Evolutionary conservation across 768 basidiomycete species (phyloP).

Genomic region (Mycena vitilis): DNA sequence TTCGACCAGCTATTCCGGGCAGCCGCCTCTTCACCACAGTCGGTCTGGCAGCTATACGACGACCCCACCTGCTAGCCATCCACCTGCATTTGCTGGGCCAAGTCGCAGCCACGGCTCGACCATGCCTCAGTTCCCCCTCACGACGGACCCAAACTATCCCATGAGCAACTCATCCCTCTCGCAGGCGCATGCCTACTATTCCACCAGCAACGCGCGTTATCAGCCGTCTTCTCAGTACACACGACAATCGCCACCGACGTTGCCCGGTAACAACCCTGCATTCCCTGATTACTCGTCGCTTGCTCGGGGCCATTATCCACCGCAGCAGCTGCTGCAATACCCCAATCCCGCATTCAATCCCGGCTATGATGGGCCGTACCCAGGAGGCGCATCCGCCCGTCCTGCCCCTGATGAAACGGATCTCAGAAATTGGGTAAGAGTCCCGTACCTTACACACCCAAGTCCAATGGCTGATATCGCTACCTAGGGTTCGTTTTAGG

Average conservation of each 20-base stretch:
- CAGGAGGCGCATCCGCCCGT: slow-evolving; percentile 6
- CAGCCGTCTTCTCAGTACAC: slow-evolving; percentile 23
- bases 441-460: background rate
- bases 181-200: background rate
- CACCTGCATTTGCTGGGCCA: background rate
- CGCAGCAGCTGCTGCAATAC: slow-evolving; percentile 27
- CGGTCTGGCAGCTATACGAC: background rate
- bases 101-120: slow-evolving; percentile 7
- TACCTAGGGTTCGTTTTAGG: slow-evolving; percentile 1
- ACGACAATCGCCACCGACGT: background rate
- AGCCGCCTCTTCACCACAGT: slow-evolving; percentile 1
- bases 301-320: slow-evolving; percentile 8
- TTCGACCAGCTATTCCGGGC: background rate
- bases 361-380: slow-evolving; percentile 7
- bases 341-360: slow-evolving; percentile 15
- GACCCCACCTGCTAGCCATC: background rate
- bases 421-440: slow-evolving; percentile 23
- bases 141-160: slow-evolving; percentile 5
- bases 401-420: slow-evolving; percentile 17
- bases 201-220: slow-evolving; percentile 2
- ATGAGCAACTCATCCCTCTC: background rate
- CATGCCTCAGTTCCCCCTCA: slow-evolving; percentile 6
- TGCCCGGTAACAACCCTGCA: slow-evolving; percentile 7
- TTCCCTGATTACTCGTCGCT: slow-evolving; percentile 17
- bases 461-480: background rate